Conservation (phyloP, 2,329 filamentous ascomycete species). For the Aspergillus tanneri region DNA sequence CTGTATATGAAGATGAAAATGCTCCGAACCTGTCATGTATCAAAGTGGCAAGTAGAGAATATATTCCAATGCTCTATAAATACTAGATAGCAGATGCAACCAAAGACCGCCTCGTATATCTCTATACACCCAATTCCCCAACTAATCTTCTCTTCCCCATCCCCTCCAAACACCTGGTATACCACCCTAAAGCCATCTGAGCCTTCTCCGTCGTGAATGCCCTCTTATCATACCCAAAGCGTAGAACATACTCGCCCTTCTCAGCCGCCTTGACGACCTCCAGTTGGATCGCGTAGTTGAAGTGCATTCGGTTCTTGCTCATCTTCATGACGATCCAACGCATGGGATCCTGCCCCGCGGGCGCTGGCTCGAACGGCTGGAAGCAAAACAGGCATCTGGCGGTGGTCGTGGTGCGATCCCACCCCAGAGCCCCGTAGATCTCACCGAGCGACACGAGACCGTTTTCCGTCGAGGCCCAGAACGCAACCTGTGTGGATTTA, state of each 20-base stretch:
- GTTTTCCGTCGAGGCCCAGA: constrained; percentile 34
- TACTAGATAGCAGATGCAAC: too few species aligned
- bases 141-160: too few species aligned
- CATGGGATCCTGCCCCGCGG: constrained; percentile 6
- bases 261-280: constrained; percentile 8
- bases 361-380: constrained; percentile 35
- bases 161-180: too few species aligned
- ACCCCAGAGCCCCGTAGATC: constrained; percentile 25
- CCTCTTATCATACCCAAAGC: constrained; percentile 2
- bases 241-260: background rate
- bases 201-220: background rate
- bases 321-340: constrained; percentile 18
- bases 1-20: too few species aligned
- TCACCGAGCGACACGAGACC: constrained; percentile 27
- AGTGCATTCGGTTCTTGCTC: constrained; percentile 10
- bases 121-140: too few species aligned
- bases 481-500: constrained; percentile 22
- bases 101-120: too few species aligned
- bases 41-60: too few species aligned
- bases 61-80: too few species aligned
- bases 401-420: constrained; percentile 13
- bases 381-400: constrained; percentile 31
- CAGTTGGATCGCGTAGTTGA: constrained; percentile 7
- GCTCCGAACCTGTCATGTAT: too few species aligned
- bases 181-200: too few species aligned